Conservation (phyloP, 2,329 filamentous ascomycete genomes). For the Simplicillium sp. region DNA sequence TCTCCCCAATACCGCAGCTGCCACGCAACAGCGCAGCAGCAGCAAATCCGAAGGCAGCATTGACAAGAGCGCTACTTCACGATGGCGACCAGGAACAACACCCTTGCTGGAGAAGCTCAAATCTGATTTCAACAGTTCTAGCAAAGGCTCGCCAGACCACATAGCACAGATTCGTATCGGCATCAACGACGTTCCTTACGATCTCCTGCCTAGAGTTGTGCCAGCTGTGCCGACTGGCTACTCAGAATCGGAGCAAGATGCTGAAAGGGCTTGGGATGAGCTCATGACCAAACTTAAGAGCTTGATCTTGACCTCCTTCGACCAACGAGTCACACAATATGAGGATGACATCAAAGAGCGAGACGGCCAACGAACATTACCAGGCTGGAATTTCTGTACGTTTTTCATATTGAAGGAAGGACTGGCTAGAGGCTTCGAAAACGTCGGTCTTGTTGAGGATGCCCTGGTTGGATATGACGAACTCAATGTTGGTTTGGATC, state of each 20-base stretch:
- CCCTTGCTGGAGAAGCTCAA: constrained; percentile 84
- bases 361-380: constrained; percentile 74
- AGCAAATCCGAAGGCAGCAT: constrained; percentile 45
- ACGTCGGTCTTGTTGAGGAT: constrained; percentile 90
- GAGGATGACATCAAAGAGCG: constrained; percentile 96
- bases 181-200: constrained; percentile 58
- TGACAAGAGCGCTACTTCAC: constrained; percentile 60
- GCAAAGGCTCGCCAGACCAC: constrained; percentile 64
- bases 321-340: constrained; percentile 83
- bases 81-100: constrained; percentile 71
- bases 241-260: constrained; percentile 65
- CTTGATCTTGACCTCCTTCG: constrained; percentile 81
- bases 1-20: constrained; percentile 72
- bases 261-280: constrained; percentile 74
- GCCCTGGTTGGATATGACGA: constrained; percentile 93
- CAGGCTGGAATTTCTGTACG: constrained; percentile 98
- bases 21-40: constrained; percentile 63
- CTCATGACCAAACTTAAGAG: constrained; percentile 79
- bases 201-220: constrained; percentile 51
- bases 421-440: constrained; percentile 87
- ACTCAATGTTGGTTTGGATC: constrained; percentile 77
- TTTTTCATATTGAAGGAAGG: constrained; percentile 98
- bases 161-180: constrained; percentile 78
- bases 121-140: constrained; percentile 73
- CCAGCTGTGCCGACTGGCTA: constrained; percentile 56